Base-by-base conservation (phyloP, 176 grass and related monocot species). In the Triticum dicoccoides region DNA sequence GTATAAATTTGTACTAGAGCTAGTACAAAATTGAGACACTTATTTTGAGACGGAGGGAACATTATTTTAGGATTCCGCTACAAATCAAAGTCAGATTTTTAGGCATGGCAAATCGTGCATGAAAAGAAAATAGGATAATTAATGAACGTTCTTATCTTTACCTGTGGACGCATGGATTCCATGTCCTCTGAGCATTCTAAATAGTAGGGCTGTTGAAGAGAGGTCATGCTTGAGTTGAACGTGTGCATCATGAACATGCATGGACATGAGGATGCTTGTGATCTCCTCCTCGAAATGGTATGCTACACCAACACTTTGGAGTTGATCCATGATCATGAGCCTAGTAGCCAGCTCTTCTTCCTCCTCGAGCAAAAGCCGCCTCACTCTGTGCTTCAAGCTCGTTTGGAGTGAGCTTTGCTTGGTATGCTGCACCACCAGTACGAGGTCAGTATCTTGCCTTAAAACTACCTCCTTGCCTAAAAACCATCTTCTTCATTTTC, bases 241-340 rank as follows among this genome's bases (percentile, higher is more conserved):
- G 38, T 76, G 70, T 59, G 62, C 69, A 17, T 78, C 30, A 34
- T 83, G 47, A 0, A 78, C 41, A 9, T 44, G 12, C 18, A 86
- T 69, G 52, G 84, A 62, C 4, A 13, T 1, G 52, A 87, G 83
- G 7, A 87, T 77, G 9, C 27, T 32, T 69, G 35, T 85, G 20
- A 89, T 91, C 25, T 91, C 92, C 3, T 79, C 44, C 13, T 89
- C 10, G 11, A 94, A 94, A 77, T 89, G 89, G 63, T 87, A 91
- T 1, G 80, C 84, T 11, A 94, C 63, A 13, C 89, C 89, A 0
- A 90, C 78, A 5, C 81, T 79, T 61, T 92, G 92, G 47, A 92
- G 32, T 34, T 70, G 62, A 52, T 85, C 64, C 2, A 94, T 67
- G 7, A 86, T 42, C 33, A 64, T 80, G 37, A 83, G 77, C 11